These are phyloP conservation scores for Cladosporium sp. DNA, from an alignment of 2,329 filamentous ascomycete species.

Conservation along the genomic window DNA sequence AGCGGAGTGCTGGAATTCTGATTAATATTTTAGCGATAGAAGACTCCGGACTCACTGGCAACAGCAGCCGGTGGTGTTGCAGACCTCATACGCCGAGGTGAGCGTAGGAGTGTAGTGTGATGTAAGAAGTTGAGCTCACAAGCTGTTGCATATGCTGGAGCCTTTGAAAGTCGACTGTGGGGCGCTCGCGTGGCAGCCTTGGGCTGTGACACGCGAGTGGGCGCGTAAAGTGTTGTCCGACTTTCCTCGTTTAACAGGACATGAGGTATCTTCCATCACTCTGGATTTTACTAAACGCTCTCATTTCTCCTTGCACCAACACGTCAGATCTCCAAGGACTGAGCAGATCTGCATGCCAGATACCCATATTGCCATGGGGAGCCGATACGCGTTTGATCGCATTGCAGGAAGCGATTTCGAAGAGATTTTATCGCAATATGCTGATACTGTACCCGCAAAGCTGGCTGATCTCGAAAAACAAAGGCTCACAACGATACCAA, in stretches of 20 bases:
- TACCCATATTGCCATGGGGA: background rate
- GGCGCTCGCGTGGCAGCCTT: background rate
- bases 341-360: background rate
- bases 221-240: background rate
- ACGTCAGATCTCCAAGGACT: background rate
- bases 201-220: background rate
- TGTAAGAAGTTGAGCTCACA: background rate
- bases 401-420: conserved; percentile 32
- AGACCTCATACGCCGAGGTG: background rate
- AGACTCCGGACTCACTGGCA: background rate
- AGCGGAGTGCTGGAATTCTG: background rate
- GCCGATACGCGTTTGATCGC: conserved; percentile 23
- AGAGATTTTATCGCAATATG: conserved; percentile 32
- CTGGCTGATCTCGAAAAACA: conserved; percentile 62
- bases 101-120: background rate
- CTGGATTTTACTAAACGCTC: background rate
- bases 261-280: background rate
- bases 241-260: background rate
- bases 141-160: background rate
- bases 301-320: background rate
- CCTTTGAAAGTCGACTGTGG: background rate
- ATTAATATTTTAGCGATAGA: background rate
- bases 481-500: conserved; percentile 59
- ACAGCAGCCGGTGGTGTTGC: background rate
- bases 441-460: conserved; percentile 30